A percentile compares a stretch with the other conserved stretches of the same genome.
Conservation (phyloP, 2,329 filamentous ascomycete species). For the Ceratocystis cubensis region DNA sequence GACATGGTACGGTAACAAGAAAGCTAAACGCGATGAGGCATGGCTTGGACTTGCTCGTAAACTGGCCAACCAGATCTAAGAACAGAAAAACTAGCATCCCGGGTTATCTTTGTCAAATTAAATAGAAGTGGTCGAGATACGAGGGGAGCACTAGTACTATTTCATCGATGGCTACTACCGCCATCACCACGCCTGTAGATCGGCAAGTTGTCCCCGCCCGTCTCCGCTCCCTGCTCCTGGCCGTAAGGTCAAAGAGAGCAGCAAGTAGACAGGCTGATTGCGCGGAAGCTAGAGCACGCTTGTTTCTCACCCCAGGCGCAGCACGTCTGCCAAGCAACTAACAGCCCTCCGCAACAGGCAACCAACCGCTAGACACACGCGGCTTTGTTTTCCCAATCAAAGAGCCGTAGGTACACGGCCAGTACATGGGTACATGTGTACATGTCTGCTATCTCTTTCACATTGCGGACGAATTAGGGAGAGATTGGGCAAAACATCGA, state of each 20-base stretch:
- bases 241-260: not conserved
- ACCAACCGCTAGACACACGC: not conserved
- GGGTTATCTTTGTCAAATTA: not conserved
- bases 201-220: not conserved
- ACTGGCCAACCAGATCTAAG: too few species aligned
- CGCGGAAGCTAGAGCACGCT: too few species aligned
- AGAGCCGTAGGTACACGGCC: not conserved
- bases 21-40: not conserved
- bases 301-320: too few species aligned
- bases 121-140: not conserved
- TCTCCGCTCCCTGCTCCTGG: not conserved
- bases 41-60: not conserved
- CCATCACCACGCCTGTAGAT: too few species aligned
- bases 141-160: not conserved
- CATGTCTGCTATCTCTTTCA: not conserved
- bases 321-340: too few species aligned
- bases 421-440: not conserved
- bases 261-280: too few species aligned
- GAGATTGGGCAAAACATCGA: not conserved
- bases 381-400: not conserved
- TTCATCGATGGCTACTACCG: not conserved
- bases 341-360: too few species aligned
- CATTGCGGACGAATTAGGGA: not conserved
- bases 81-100: too few species aligned
- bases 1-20: not conserved